Base-by-base conservation (phyloP, 78 protist species). In the Emiliania huxleyi region DNA sequence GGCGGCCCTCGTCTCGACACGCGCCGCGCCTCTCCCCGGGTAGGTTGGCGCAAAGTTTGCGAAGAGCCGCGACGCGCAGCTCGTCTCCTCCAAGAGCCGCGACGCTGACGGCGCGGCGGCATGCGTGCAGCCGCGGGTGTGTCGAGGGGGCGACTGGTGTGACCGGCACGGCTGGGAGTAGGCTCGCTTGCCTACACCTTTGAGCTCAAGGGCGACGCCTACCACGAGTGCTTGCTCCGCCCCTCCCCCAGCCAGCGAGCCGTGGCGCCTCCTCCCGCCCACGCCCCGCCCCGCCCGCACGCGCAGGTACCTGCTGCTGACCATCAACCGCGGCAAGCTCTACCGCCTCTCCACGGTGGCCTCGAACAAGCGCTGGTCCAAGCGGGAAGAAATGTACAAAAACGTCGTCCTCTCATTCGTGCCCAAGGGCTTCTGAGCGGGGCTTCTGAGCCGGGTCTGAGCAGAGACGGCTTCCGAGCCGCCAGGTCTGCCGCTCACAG, bases 321-420 rank as follows among this genome's bases (percentile, higher is more conserved):
- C 42, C 81, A 71, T 71, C 81, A 71, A 71, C 42, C 81, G 81
- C 42, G 81, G 81, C 81, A 71, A 71, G 42, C 81, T 71, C 18
- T 71, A 35, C 42, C 81, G 81, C n/a, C n/a, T 71, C 43, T 15
- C 81, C 33, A 35, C 81, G 19, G 81, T 71, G 40, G 42, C 81
- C 23, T 35, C 81, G 21, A 71, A 71, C 42, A 71, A 71, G 81
- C 35, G 42, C 42, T 71, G 81, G 81, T 40, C 81, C 18, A 71
- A 71, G 81, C 81, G 81, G 12, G 21, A 8, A 19, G 81, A 71
- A 40, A 6, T 71, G 43, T 71, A 71, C 81, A 71, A 71, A 19
- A 71, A 71, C 42, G n/a, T 71, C 42, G 42, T 71, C 33, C 42
- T 35, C 43, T 71, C 81, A 6, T 71, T 71, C 42, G 81, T 71